These are phyloP conservation scores for Primulina tabacum DNA, from an alignment of 257 asterid species.

Conservation along the genomic window DNA sequence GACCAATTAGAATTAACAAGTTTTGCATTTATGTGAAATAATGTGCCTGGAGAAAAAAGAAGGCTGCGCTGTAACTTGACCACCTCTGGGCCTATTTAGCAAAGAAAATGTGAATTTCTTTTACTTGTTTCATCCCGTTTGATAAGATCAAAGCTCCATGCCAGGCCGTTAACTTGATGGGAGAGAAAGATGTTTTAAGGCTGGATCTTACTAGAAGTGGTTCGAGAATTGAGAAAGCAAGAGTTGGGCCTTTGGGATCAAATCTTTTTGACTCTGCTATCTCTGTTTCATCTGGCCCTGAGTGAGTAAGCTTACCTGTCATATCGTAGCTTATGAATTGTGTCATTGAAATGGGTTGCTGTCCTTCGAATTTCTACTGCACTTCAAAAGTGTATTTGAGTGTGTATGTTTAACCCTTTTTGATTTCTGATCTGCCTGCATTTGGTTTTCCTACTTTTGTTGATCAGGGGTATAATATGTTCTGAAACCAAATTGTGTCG, in stretches of 20 bases:
- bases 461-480: neutral
- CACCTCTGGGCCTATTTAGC: constrained; percentile 4
- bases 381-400: neutral
- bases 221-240: constrained; percentile 60
- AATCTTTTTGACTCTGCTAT: constrained; percentile 91
- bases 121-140: constrained; percentile 9
- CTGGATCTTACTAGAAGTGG: constrained; percentile 70
- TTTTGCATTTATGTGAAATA: no score
- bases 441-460: neutral
- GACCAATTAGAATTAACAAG: neutral
- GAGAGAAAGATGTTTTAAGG: constrained; percentile 50
- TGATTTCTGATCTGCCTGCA: neutral
- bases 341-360: neutral
- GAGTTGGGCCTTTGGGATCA: constrained; percentile 91
- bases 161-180: constrained; percentile 65
- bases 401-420: neutral
- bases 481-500: neutral
- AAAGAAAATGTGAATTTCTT: neutral
- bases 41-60: neutral
- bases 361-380: constrained; percentile 6
- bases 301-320: constrained; percentile 95
- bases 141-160: constrained; percentile 20
- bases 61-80: neutral
- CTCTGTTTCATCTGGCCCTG: constrained; percentile 67
- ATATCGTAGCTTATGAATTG: constrained; percentile 24